phyloP scores from a whole-genome alignment of 768 basidiomycete genomes.

The Naganishia kalamii region DNA sequence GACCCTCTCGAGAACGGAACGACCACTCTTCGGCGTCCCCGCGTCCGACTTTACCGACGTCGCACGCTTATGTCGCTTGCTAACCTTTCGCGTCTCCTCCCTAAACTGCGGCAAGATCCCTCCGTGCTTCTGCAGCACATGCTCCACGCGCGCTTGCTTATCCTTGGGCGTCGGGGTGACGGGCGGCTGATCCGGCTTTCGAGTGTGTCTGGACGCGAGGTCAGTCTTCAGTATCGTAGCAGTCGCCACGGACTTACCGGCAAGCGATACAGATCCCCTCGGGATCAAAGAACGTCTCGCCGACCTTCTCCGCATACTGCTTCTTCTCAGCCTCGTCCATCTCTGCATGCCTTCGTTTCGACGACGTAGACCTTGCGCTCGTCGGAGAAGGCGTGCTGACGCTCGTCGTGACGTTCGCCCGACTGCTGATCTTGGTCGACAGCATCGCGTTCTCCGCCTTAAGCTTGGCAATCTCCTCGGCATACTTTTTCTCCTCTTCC shows the following conservation, averaged over 20 bases:
- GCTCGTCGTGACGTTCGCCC: too few species aligned
- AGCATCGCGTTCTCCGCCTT: neutral
- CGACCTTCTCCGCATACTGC: conserved; percentile 1
- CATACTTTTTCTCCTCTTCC: neutral
- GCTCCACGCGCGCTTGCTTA: neutral
- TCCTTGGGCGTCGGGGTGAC: neutral
- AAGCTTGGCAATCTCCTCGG: neutral
- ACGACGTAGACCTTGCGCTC: neutral
- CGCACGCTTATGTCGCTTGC: conserved; percentile 3
- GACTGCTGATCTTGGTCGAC: neutral
- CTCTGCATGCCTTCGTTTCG: neutral
- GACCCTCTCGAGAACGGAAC: too few species aligned
- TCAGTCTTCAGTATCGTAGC: neutral
- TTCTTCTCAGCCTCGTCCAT: neutral
- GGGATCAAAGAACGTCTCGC: neutral
- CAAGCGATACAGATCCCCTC: conserved; percentile 7
- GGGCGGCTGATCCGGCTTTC: neutral
- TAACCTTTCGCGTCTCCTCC: neutral
- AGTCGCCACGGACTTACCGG: neutral
- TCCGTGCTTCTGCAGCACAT: neutral
- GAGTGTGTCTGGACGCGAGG: neutral
- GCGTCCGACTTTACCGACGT: neutral
- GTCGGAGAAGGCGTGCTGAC: neutral
- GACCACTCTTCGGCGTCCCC: neutral
- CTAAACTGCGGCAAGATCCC: neutral